Base-by-base conservation (phyloP, 2,329 filamentous ascomycete species). In the Botrytis squamosa region DNA sequence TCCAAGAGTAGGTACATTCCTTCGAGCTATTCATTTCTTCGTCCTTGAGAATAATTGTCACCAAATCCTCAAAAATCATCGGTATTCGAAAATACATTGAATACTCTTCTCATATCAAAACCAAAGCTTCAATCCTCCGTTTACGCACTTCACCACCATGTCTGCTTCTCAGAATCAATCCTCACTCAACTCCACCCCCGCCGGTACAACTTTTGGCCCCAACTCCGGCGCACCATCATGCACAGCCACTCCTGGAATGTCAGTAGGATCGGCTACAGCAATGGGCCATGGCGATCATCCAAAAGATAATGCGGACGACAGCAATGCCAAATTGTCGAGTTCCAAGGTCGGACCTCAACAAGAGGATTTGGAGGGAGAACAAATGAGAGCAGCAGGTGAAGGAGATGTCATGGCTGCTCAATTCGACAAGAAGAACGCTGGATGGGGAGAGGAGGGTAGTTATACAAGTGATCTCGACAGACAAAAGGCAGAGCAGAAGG, bases 401-500 rank as follows among this genome's bases (percentile, higher is more conserved):
- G 80, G 80, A 75, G 73, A 80, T 29, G 77, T 80, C 10, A 80
- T 81, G 79, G 59, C 76, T 68, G 79, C 78, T 33, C 80, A 81
- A 57, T 74, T 80, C 20, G 67, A 80, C 65, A 81, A 81, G 76
- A 80, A 79, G 74, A 76, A 78, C 70, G 79, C 78, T 2, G 80
- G 80, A 29, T 81, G 79, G 79, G 80, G 79, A 36, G 80, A 80
- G 70, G 74, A 81, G 55, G 74, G 74, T 8, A 80, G 78, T 57
- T 76, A 79, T 68, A 81, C 80, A 10, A 77, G 75, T 70, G 74
- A 78, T 74, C 70, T 81, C 73, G 80, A 81, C 46, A 78, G 78
- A 70, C 78, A 80, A 65, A 82, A 81, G 76, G 77, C 72, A 52
- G 80, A 82, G 75, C 80, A 81, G 73, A 77, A 80, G 63, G 76